phyloP scores from a whole-genome alignment of 2,329 filamentous ascomycete species.

The Leptographium procerum region DNA sequence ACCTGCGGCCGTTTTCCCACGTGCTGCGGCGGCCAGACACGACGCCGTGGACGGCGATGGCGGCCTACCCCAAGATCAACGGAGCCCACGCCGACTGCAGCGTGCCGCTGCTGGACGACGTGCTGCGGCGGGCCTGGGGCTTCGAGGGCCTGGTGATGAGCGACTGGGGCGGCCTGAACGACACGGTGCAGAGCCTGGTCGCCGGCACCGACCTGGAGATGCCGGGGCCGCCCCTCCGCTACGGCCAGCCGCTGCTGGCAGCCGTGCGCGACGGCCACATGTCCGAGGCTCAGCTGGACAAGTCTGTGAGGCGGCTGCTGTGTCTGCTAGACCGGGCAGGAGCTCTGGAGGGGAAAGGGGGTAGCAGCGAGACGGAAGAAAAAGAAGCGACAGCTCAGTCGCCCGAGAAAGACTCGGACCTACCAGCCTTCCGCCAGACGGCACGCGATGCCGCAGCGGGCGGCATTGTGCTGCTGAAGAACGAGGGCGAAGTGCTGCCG shows the following conservation, averaged over 20 bases:
- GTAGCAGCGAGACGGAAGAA: background rate
- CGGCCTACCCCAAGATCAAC: conserved; percentile 29
- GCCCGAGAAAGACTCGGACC: conserved; percentile 7
- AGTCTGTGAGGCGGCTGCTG: conserved; percentile 14
- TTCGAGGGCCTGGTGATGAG: conserved; percentile 27
- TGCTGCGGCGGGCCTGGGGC: conserved; percentile 26
- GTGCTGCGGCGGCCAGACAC: conserved; percentile 19
- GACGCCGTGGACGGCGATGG: conserved; percentile 25
- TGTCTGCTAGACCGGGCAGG: conserved; percentile 2
- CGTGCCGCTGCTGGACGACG: conserved; percentile 21
- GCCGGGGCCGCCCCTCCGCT: conserved; percentile 19
- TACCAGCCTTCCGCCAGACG: conserved; percentile 10
- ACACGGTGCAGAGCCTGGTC: conserved; percentile 12
- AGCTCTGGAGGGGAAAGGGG: background rate
- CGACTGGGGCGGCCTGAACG: conserved; percentile 20
- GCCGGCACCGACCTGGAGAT: conserved; percentile 19
- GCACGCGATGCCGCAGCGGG: conserved; percentile 13
- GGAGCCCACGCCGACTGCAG: conserved; percentile 26
- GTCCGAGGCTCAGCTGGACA: conserved; percentile 15
- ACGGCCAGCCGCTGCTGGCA: conserved; percentile 9
- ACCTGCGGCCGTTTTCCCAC: conserved; percentile 26
- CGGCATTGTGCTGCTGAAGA: conserved; percentile 26
- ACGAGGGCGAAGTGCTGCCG: conserved; percentile 41
- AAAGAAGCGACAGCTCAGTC: background rate
- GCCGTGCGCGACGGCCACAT: conserved; percentile 7